Percentiles rank a stretch among this genome's conserved stretches.
Conservation (phyloP, 2,329 filamentous ascomycete genomes). For the Ophiostoma ips region DNA sequence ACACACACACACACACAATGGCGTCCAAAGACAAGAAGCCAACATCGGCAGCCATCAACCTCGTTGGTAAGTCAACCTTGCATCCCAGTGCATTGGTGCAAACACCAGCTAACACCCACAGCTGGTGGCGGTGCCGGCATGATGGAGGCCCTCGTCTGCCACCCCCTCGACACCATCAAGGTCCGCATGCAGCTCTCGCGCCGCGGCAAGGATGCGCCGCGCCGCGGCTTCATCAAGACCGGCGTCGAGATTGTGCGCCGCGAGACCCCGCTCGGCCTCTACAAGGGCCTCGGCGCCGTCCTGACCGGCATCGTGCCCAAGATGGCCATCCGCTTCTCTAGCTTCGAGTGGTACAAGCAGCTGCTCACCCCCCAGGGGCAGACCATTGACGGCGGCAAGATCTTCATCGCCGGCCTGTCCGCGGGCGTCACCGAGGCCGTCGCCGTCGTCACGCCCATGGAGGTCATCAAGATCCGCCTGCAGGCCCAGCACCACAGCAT, state of each 20-base stretch:
- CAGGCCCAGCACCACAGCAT: constrained; percentile 97
- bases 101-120: constrained; percentile 22
- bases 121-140: constrained; percentile 94
- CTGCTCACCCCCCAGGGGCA: constrained; percentile 48
- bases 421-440: constrained; percentile 96
- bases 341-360: constrained; percentile 92
- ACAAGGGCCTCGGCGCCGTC: constrained; percentile 97
- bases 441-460: constrained; percentile 93
- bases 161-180: constrained; percentile 96
- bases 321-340: constrained; percentile 98
- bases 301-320: constrained; percentile 94
- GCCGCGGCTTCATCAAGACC: constrained; percentile 76
- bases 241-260: constrained; percentile 74
- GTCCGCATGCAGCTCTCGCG: constrained; percentile 97
- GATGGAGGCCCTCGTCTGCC: constrained; percentile 96
- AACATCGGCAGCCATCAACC: constrained; percentile 68
- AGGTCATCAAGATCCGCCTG: constrained; percentile 96
- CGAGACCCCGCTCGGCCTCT: constrained; percentile 84
- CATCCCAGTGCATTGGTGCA: neutral
- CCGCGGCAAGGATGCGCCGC: constrained; percentile 69
- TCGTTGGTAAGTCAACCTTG: constrained; percentile 55
- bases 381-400: constrained; percentile 54
- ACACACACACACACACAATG: constrained; percentile 17
- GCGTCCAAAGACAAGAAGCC: constrained; percentile 51
- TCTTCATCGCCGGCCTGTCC: constrained; percentile 61